A percentile compares a stretch with the other conserved stretches of the same genome.
These are phyloP conservation scores for Rhynchosporium secalis DNA, from an alignment of 2,329 filamentous ascomycete species.

Conservation along the genomic window DNA sequence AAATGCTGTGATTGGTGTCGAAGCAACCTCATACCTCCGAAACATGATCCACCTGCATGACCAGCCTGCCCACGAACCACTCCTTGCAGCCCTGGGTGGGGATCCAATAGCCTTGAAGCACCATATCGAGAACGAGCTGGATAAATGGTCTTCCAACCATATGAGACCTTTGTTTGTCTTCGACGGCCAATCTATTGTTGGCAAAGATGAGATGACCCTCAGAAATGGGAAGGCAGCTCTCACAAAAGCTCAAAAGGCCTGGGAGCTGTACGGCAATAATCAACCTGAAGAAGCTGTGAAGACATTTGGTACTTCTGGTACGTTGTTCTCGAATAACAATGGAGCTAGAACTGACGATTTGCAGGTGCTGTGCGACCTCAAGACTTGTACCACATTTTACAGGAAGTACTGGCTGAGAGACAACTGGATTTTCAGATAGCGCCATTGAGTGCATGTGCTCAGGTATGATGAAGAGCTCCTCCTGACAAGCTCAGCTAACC, in stretches of 20 bases:
- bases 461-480: constrained; percentile 53
- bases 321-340: constrained; percentile 23
- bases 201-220: constrained; percentile 69
- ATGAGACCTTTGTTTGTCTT: constrained; percentile 89
- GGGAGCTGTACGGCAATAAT: constrained; percentile 81
- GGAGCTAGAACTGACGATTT: constrained; percentile 36
- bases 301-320: constrained; percentile 84
- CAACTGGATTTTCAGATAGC: constrained; percentile 77
- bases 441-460: constrained; percentile 83
- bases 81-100: constrained; percentile 86
- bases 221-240: constrained; percentile 66
- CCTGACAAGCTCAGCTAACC: constrained; percentile 4
- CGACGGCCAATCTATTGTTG: constrained; percentile 78
- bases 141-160: constrained; percentile 66
- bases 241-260: constrained; percentile 73
- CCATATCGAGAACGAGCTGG: constrained; percentile 75
- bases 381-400: constrained; percentile 74
- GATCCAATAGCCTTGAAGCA: constrained; percentile 75
- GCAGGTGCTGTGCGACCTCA: constrained; percentile 70
- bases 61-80: constrained; percentile 74
- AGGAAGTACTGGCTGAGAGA: constrained; percentile 68
- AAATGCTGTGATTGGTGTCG: constrained; percentile 73
- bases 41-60: constrained; percentile 64
- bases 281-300: constrained; percentile 78
- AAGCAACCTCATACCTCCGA: constrained; percentile 86